phyloP scores from a whole-genome alignment of 208 protist species.

The Herpetomonas samuelpessoai region DNA sequence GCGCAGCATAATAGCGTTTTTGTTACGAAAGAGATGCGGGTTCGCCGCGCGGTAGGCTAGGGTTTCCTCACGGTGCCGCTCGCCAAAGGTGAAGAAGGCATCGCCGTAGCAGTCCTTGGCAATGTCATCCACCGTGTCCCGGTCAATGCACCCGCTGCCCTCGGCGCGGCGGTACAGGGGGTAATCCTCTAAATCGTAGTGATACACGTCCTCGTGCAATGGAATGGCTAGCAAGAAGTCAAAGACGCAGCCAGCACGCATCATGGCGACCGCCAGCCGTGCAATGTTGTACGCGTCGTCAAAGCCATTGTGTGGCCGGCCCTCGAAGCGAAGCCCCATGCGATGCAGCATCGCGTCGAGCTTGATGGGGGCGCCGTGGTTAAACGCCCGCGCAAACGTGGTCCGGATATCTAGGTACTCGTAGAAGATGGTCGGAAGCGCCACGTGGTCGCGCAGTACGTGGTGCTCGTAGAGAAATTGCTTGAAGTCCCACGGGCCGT shows the following conservation, averaged over 20 bases:
- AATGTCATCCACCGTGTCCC: constrained; percentile 84
- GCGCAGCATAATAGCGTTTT: constrained; percentile 34
- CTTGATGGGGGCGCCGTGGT: constrained; percentile 62
- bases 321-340: constrained; percentile 77
- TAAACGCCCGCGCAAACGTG: constrained; percentile 76
- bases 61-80: constrained; percentile 47
- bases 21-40: constrained; percentile 43
- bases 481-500: constrained; percentile 89
- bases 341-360: constrained; percentile 74
- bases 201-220: constrained; percentile 53
- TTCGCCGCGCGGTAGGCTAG: constrained; percentile 48
- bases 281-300: constrained; percentile 92
- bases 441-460: constrained; percentile 72
- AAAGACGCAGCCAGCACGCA: constrained; percentile 75
- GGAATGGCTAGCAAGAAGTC: constrained; percentile 78
- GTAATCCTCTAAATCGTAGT: constrained; percentile 59
- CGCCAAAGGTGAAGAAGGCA: constrained; percentile 78
- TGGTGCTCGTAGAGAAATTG: constrained; percentile 79
- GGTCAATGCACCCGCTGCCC: constrained; percentile 71
- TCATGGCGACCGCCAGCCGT: constrained; percentile 79
- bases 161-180: constrained; percentile 80
- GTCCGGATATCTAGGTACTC: constrained; percentile 90
- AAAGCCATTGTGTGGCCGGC: constrained; percentile 85
- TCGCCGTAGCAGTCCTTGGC: constrained; percentile 75
- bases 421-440: constrained; percentile 79